Evolutionary conservation across 1,284 basidiomycete species (phyloP).

Genomic region (Apiotrichum veenhuisii): DNA sequence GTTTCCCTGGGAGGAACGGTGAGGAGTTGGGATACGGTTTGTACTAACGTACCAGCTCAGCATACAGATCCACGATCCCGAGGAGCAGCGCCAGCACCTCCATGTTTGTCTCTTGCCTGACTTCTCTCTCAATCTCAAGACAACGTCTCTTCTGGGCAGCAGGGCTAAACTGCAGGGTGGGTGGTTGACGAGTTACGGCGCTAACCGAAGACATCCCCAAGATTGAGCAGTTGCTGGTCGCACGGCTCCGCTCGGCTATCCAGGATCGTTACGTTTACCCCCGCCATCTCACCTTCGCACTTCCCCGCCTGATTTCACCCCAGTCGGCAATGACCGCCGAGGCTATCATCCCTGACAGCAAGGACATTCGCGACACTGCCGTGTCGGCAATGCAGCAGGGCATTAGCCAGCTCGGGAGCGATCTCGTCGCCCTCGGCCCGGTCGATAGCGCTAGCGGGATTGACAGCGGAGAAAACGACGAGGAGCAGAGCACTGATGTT

Average conservation of each 20-base stretch:
- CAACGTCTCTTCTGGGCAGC: slow-evolving; percentile 55
- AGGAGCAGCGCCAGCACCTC: slow-evolving; percentile 45
- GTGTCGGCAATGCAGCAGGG: slow-evolving; percentile 10
- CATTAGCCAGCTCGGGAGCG: slow-evolving; percentile 12
- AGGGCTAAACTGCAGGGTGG: slow-evolving; percentile 56
- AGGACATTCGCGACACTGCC: slow-evolving; percentile 13
- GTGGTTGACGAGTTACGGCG: background rate
- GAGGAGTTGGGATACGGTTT: slow-evolving; percentile 17
- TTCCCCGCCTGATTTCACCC: slow-evolving; percentile 48
- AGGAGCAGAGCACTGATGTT: background rate
- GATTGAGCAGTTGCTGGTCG: slow-evolving; percentile 57
- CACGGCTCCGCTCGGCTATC: slow-evolving; percentile 53
- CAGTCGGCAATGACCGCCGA: slow-evolving; percentile 1
- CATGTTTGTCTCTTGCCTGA: slow-evolving; percentile 57
- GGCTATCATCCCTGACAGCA: slow-evolving; percentile 9
- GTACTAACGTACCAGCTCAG: slow-evolving; percentile 31
- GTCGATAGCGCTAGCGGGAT: slow-evolving; percentile 11
- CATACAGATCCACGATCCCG: slow-evolving; percentile 40
- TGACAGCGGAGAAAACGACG: slow-evolving; percentile 4
- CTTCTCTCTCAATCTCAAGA: slow-evolving; percentile 56
- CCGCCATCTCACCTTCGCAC: slow-evolving; percentile 48
- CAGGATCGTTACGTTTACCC: slow-evolving; percentile 56
- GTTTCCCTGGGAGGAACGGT: slow-evolving; percentile 56
- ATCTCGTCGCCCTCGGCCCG: slow-evolving; percentile 12
- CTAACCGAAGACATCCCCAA: slow-evolving; percentile 55